A percentile compares a stretch with the other conserved stretches of the same genome.
Conservation (phyloP, 83 land plant genomes). For the Thuja plicata region DNA sequence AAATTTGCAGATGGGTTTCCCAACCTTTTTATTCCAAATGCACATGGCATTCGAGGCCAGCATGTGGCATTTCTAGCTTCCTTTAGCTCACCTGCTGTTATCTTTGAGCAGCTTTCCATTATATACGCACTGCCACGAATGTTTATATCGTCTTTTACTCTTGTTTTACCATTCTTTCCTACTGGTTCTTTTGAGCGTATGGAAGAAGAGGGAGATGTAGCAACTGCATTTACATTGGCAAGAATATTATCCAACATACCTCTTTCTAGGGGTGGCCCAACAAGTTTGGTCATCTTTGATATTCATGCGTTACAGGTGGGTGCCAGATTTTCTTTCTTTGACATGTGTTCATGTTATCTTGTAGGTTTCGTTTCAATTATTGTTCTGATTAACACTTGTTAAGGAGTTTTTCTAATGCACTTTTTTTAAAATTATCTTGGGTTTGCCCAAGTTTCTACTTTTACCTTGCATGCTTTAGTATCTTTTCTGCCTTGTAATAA, state of each 20-base stretch:
- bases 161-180: slow-evolving; percentile 86
- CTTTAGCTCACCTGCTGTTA: slow-evolving; percentile 83
- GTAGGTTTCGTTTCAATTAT: background rate
- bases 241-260: slow-evolving; percentile 80
- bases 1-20: slow-evolving; percentile 91
- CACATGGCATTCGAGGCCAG: slow-evolving; percentile 76
- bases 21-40: slow-evolving; percentile 81
- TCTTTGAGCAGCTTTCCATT: slow-evolving; percentile 86
- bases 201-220: slow-evolving; percentile 93
- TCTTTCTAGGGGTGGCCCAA: slow-evolving; percentile 84
- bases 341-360: background rate
- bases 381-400: background rate
- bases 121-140: slow-evolving; percentile 75
- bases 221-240: slow-evolving; percentile 89
- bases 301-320: slow-evolving; percentile 88
- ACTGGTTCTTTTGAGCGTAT: slow-evolving; percentile 88
- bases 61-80: slow-evolving; percentile 91
- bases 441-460: background rate
- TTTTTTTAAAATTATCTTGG: background rate
- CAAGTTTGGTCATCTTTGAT: slow-evolving; percentile 84
- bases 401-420: background rate
- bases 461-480: background rate
- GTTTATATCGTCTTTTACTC: slow-evolving; percentile 73
- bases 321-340: background rate
- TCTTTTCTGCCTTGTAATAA: background rate